Evolutionary conservation across 495 filamentous ascomycete genomes (phyloP).

Genomic region (Tetracladium setigerum): DNA sequence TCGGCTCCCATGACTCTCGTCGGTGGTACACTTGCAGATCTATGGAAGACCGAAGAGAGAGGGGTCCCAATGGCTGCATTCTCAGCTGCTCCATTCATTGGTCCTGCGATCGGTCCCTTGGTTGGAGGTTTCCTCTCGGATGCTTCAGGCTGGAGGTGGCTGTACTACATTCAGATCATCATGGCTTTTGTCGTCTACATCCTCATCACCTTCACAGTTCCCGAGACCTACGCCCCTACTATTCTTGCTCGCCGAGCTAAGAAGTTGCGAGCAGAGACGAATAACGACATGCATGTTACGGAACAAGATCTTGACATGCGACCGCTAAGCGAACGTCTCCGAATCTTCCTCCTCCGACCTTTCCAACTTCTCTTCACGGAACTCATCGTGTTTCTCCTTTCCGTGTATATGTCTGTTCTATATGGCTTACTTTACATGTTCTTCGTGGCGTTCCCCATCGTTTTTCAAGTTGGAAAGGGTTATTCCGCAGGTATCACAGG

Average conservation of each 20-base stretch:
- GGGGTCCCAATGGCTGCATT: conserved; percentile 86
- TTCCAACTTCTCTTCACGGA: conserved; percentile 76
- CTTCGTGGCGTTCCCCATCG: conserved; percentile 68
- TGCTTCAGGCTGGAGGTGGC: conserved; percentile 68
- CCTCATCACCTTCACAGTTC: conserved; percentile 70
- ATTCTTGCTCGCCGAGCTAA: conserved; percentile 57
- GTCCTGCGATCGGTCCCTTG: conserved; percentile 66
- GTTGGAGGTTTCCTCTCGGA: conserved; percentile 68
- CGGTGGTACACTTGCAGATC: conserved; percentile 71
- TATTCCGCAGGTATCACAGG: conserved; percentile 65
- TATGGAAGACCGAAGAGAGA: conserved; percentile 75
- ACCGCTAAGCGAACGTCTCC: conserved; percentile 52
- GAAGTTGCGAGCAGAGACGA: conserved; percentile 61
- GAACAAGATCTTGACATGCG: conserved; percentile 66
- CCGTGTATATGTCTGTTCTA: conserved; percentile 49
- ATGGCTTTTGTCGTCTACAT: conserved; percentile 56
- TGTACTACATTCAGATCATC: conserved; percentile 80
- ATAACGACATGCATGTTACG: conserved; percentile 56
- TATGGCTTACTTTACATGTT: conserved; percentile 56
- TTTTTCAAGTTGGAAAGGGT: conserved; percentile 69
- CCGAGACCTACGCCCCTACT: conserved; percentile 72
- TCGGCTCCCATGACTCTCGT: conserved; percentile 79
- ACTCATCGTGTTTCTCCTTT: conserved; percentile 70
- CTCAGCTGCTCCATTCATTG: conserved; percentile 61
- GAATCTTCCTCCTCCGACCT: conserved; percentile 63